Conservation (phyloP, 352 stramenopile species). For the Pythium diclinum region DNA sequence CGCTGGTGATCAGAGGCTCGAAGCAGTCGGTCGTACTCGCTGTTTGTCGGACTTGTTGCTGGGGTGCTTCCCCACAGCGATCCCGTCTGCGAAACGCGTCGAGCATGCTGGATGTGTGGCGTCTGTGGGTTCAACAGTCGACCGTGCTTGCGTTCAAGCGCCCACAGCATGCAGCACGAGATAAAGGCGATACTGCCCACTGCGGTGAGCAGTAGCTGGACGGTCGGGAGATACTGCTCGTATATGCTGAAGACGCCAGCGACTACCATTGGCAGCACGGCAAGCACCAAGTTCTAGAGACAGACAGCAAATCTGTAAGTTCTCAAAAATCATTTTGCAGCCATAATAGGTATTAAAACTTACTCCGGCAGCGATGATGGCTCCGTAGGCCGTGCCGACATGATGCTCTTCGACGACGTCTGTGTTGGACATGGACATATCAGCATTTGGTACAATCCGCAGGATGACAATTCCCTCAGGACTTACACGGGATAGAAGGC, state of each 20-base stretch:
- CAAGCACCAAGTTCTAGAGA: conserved; percentile 43
- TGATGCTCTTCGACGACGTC: conserved; percentile 71
- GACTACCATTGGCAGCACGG: conserved; percentile 39
- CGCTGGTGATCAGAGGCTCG: not conserved
- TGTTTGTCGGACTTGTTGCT: conserved; percentile 18
- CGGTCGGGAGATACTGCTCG: conserved; percentile 37
- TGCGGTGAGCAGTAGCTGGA: conserved; percentile 33
- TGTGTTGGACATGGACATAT: conserved; percentile 9
- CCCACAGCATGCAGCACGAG: conserved; percentile 25
- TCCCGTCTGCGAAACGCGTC: conserved; percentile 20
- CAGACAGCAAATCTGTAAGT: not conserved
- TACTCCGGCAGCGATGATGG: conserved; percentile 68
- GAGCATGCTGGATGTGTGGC: conserved; percentile 25
- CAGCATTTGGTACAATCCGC: not conserved
- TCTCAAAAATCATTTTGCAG: not conserved
- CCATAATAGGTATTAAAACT: not conserved
- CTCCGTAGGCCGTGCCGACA: conserved; percentile 76
- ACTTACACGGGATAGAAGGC: conserved; percentile 71
- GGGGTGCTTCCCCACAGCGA: conserved; percentile 16
- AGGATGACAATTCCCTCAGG: not conserved
- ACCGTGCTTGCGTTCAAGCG: conserved; percentile 29
- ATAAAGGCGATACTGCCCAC: conserved; percentile 26
- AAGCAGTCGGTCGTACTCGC: conserved; percentile 26
- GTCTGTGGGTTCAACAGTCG: conserved; percentile 32
- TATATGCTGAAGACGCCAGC: conserved; percentile 37